phyloP scores from a whole-genome alignment of 805 yeast species.

The Metschnikowia rubicola region DNA sequence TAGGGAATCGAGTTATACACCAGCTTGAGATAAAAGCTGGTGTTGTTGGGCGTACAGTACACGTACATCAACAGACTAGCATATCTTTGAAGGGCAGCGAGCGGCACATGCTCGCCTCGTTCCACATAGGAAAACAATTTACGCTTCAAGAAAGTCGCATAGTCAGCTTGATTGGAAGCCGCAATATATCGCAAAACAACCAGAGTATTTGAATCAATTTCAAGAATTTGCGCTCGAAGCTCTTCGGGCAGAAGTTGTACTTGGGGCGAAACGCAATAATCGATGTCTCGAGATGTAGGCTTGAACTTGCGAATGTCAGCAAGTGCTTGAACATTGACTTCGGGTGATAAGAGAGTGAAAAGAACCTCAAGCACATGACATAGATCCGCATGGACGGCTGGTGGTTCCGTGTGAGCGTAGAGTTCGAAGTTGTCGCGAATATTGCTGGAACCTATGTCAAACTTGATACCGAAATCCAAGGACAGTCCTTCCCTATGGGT shows the following conservation, averaged over 20 bases:
- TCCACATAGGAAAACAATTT: constrained; percentile 26
- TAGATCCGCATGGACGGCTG: constrained; percentile 21
- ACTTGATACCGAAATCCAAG: constrained; percentile 6
- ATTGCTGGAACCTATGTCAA: constrained; percentile 12
- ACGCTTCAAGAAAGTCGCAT: constrained; percentile 24
- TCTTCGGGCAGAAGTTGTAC: constrained; percentile 4
- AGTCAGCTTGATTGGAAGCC: constrained; percentile 33
- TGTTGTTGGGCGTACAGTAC: constrained; percentile 27
- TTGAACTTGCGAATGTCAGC: constrained; percentile 22
- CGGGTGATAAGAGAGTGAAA: constrained; percentile 28
- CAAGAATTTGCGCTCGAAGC: constrained; percentile 17
- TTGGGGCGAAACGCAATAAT: constrained; percentile 5
- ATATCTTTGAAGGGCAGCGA: constrained; percentile 27
- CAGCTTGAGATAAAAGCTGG: constrained; percentile 21
- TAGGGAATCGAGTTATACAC: constrained; percentile 23
- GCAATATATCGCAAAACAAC: constrained; percentile 33
- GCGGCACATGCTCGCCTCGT: constrained; percentile 27
- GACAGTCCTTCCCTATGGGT: constrained; percentile 1
- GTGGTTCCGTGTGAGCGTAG: constrained; percentile 30
- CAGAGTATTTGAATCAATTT: constrained; percentile 34
- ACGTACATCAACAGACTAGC: constrained; percentile 33
- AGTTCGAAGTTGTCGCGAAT: constrained; percentile 21
- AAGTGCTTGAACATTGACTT: constrained; percentile 27
- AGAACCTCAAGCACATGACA: constrained; percentile 27
- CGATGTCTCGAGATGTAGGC: not conserved